phyloP scores from a whole-genome alignment of 805 yeast species.

The Schizosaccharomyces lindneri region DNA sequence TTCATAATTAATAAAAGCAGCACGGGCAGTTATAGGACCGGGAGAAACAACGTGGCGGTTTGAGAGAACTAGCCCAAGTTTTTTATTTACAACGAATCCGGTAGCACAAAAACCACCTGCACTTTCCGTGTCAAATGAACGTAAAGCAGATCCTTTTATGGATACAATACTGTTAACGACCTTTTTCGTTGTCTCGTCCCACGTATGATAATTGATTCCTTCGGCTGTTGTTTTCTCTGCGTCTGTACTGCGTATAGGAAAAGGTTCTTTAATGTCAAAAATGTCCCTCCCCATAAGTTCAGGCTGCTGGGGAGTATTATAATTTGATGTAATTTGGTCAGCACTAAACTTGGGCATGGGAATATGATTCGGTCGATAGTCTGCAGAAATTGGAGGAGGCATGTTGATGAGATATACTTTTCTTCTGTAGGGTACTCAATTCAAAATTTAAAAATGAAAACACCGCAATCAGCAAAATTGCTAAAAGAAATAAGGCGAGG shows the following conservation, averaged over 20 bases:
- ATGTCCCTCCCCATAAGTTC: background rate
- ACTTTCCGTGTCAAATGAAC: slow-evolving; percentile 63
- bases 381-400: background rate
- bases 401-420: background rate
- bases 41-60: slow-evolving; percentile 89
- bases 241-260: background rate
- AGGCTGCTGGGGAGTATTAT: background rate
- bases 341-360: background rate
- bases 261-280: background rate
- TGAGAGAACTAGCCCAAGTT: slow-evolving; percentile 60
- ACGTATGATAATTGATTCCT: slow-evolving; percentile 13
- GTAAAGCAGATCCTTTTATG: slow-evolving; percentile 63
- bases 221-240: background rate
- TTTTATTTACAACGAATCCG: slow-evolving; percentile 75
- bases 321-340: background rate
- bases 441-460: too few relatives aligned
- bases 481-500: too few relatives aligned
- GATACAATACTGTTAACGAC: slow-evolving; percentile 76
- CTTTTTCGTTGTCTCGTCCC: slow-evolving; percentile 61
- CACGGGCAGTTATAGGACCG: slow-evolving; percentile 29
- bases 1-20: slow-evolving; percentile 33
- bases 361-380: background rate
- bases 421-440: too few relatives aligned
- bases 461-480: too few relatives aligned
- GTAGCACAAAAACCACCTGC: slow-evolving; percentile 77